phyloP scores from a whole-genome alignment of 495 filamentous ascomycete genomes.

The Bacidia gigantensis region DNA sequence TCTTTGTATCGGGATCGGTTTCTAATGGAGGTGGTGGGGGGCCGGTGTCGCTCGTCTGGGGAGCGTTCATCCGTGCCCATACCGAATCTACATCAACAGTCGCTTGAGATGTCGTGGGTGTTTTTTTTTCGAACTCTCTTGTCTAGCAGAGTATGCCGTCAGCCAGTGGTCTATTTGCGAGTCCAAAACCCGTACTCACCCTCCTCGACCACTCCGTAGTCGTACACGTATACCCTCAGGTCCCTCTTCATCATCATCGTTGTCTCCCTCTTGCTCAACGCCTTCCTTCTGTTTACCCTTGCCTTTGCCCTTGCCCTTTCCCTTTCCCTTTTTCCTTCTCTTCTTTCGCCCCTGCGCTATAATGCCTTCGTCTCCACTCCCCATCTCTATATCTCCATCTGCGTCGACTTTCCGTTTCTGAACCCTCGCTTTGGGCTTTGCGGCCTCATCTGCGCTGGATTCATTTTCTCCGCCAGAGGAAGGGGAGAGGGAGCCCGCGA shows the following conservation, averaged over 20 bases:
- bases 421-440: background rate
- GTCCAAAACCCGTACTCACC: slow-evolving; percentile 27
- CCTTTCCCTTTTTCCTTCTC: slow-evolving; percentile 38
- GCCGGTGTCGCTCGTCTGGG: slow-evolving; percentile 15
- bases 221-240: slow-evolving; percentile 70
- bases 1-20: slow-evolving; percentile 8
- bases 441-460: slow-evolving; percentile 1
- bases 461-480: slow-evolving; percentile 15
- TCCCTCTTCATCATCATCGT: slow-evolving; percentile 38
- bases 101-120: slow-evolving; percentile 48
- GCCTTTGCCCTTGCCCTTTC: slow-evolving; percentile 22
- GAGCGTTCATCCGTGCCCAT: slow-evolving; percentile 66
- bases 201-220: slow-evolving; percentile 57
- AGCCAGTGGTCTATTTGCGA: slow-evolving; percentile 8
- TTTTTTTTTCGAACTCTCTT: slow-evolving; percentile 51
- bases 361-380: slow-evolving; percentile 68
- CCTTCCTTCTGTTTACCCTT: slow-evolving; percentile 32
- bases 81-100: slow-evolving; percentile 83
- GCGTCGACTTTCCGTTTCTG: slow-evolving; percentile 30
- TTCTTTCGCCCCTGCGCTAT: slow-evolving; percentile 47
- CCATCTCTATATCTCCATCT: slow-evolving; percentile 23
- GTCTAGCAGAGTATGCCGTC: slow-evolving; percentile 7
- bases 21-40: slow-evolving; percentile 8
- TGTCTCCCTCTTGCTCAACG: slow-evolving; percentile 45
- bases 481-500: slow-evolving; percentile 14